phyloP scores from a whole-genome alignment of 2,329 filamentous ascomycete species.

The Alternaria novae-zelandiae region DNA sequence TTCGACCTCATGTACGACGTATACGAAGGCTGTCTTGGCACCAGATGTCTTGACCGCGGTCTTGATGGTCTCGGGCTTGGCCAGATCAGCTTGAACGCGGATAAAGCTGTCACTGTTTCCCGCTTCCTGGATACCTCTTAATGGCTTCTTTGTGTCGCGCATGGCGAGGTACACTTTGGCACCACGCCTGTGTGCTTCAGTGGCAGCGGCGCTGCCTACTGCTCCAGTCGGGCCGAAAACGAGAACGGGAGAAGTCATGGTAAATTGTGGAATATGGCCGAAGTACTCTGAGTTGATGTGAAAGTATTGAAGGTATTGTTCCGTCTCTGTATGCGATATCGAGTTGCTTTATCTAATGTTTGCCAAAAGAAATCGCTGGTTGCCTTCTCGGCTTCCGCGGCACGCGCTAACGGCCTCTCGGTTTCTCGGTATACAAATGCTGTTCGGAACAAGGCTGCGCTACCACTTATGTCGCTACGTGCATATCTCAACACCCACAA shows the following conservation, averaged over 20 bases:
- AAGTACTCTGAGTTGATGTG: not conserved
- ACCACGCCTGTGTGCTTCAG: constrained; percentile 48
- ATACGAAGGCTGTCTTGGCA: constrained; percentile 59
- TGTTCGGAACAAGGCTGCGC: not conserved
- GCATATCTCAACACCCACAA: too few relatives aligned
- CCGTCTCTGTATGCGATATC: not conserved
- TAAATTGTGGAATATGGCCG: not conserved
- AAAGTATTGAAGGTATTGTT: not conserved
- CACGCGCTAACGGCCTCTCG: not conserved
- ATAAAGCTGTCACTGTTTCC: constrained; percentile 34
- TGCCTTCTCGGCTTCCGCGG: not conserved
- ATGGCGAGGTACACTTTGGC: constrained; percentile 57
- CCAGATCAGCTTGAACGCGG: constrained; percentile 55
- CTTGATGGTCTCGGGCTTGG: constrained; percentile 49
- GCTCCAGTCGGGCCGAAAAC: constrained; percentile 60
- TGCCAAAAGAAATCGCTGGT: not conserved
- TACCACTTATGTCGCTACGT: not conserved
- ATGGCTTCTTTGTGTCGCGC: constrained; percentile 54
- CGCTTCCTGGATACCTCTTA: constrained; percentile 48
- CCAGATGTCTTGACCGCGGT: constrained; percentile 51
- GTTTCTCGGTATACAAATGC: not conserved
- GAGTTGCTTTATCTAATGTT: not conserved
- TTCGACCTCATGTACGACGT: constrained; percentile 41
- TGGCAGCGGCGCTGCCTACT: constrained; percentile 53
- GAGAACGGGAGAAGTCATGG: constrained; percentile 28